Evolutionary conservation across 495 filamentous ascomycete genomes (phyloP).

Genomic region (Platismatia glauca): DNA sequence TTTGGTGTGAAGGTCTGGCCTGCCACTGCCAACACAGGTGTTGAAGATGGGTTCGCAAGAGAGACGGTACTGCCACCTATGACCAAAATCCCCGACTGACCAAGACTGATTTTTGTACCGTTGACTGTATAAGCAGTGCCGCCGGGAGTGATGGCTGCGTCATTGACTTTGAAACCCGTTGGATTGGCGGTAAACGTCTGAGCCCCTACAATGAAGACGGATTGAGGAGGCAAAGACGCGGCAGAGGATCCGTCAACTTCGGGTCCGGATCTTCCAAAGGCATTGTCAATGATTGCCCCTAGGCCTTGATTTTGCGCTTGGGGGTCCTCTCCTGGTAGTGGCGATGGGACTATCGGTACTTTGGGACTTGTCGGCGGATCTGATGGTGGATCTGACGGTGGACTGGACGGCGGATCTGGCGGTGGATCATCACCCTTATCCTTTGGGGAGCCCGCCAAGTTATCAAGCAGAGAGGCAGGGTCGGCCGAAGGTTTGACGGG

Average conservation of each 20-base stretch:
- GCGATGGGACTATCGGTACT: too few relatives aligned
- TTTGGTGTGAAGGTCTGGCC: not conserved
- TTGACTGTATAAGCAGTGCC: not conserved
- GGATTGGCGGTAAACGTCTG: conserved; percentile 10
- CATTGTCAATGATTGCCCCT: conserved; percentile 3
- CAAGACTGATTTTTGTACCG: conserved; percentile 1
- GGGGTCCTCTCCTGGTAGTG: too few relatives aligned
- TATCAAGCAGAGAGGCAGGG: not conserved
- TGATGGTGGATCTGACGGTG: not conserved
- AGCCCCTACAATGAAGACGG: not conserved
- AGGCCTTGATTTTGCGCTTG: not conserved
- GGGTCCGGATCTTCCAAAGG: not conserved
- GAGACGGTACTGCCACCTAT: too few relatives aligned
- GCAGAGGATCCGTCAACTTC: not conserved
- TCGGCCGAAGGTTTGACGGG: not conserved
- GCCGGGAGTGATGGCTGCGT: conserved; percentile 13
- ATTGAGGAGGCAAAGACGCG: not conserved
- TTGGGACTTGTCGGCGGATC: not conserved
- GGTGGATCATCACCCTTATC: not conserved
- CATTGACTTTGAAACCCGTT: not conserved
- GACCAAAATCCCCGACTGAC: too few relatives aligned
- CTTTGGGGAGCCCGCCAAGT: not conserved
- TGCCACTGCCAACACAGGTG: not conserved
- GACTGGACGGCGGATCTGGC: not conserved
- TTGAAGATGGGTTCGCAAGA: too few relatives aligned